Evolutionary conservation across 768 basidiomycete genomes (phyloP).

Genomic region (Rhizopogon vinicolor): DNA sequence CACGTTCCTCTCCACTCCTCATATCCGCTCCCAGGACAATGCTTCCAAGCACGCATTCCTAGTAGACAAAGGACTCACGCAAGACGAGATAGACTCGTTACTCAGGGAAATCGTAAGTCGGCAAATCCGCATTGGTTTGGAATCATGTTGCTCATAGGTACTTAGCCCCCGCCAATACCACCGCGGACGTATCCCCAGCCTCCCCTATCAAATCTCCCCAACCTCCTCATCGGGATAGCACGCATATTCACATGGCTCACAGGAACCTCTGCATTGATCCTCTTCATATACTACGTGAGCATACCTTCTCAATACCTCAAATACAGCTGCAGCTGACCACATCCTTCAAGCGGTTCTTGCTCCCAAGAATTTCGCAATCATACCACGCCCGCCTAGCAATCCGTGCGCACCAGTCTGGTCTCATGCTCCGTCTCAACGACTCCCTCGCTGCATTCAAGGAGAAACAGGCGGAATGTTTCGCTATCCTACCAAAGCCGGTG

Average conservation of each 20-base stretch:
- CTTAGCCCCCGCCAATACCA: constrained; percentile 49
- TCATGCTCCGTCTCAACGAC: constrained; percentile 49
- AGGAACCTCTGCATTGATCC: constrained; percentile 53
- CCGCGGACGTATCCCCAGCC: constrained; percentile 70
- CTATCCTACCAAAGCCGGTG: constrained; percentile 51
- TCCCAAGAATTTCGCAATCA: constrained; percentile 60
- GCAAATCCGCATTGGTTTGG: background rate
- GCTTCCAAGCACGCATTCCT: constrained; percentile 61
- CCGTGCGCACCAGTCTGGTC: constrained; percentile 51
- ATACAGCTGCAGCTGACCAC: constrained; percentile 6
- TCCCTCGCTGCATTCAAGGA: constrained; percentile 55
- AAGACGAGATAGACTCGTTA: constrained; percentile 53
- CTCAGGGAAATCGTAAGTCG: constrained; percentile 50
- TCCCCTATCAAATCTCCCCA: constrained; percentile 65
- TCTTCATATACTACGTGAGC: constrained; percentile 66
- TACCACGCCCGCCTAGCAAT: constrained; percentile 59
- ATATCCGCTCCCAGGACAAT: constrained; percentile 53
- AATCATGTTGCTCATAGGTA: constrained; percentile 3
- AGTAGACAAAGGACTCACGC: constrained; percentile 63
- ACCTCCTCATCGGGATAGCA: constrained; percentile 55
- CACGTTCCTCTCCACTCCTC: constrained; percentile 61
- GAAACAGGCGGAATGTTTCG: constrained; percentile 49
- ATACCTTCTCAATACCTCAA: background rate
- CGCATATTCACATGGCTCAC: constrained; percentile 63
- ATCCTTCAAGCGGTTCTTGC: constrained; percentile 53